phyloP scores from a whole-genome alignment of 2,329 filamentous ascomycete species.

The Penicillium sp. region DNA sequence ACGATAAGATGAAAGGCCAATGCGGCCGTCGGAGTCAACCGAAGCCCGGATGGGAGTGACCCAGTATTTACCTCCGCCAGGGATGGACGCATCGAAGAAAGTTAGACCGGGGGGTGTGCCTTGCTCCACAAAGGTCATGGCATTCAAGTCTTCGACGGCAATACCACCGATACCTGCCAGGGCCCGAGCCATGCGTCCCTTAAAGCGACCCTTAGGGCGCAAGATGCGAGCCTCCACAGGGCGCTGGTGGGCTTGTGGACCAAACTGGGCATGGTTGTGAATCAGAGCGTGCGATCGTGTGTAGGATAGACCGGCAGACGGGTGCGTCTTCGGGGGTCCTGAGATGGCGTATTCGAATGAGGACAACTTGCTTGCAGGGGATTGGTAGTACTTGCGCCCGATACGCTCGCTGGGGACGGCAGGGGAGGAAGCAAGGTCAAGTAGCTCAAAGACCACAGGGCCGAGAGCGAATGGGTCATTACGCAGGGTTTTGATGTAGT shows the following conservation, averaged over 20 bases:
- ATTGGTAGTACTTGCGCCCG: constrained; percentile 29
- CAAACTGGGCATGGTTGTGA: constrained; percentile 53
- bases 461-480: constrained; percentile 41
- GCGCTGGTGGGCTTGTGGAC: constrained; percentile 46
- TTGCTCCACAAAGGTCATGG: constrained; percentile 27
- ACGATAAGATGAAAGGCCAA: constrained; percentile 33
- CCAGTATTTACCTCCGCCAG: constrained; percentile 47
- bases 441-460: constrained; percentile 46
- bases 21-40: constrained; percentile 39
- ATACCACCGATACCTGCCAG: constrained; percentile 37
- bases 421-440: constrained; percentile 47
- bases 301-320: constrained; percentile 57
- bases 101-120: constrained; percentile 36
- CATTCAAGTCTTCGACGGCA: constrained; percentile 33
- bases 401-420: constrained; percentile 31
- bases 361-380: constrained; percentile 28
- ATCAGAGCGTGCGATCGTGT: constrained; percentile 47
- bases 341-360: constrained; percentile 38
- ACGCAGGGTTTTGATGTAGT: constrained; percentile 40
- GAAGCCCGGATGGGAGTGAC: constrained; percentile 42
- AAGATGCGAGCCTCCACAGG: constrained; percentile 54
- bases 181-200: constrained; percentile 27
- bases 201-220: constrained; percentile 36
- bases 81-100: constrained; percentile 37
- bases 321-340: constrained; percentile 55